A percentile compares a stretch with the other conserved stretches of the same genome.
Evolutionary conservation across 345 rosid genomes (phyloP).

Genomic region (Populus davidiana): DNA sequence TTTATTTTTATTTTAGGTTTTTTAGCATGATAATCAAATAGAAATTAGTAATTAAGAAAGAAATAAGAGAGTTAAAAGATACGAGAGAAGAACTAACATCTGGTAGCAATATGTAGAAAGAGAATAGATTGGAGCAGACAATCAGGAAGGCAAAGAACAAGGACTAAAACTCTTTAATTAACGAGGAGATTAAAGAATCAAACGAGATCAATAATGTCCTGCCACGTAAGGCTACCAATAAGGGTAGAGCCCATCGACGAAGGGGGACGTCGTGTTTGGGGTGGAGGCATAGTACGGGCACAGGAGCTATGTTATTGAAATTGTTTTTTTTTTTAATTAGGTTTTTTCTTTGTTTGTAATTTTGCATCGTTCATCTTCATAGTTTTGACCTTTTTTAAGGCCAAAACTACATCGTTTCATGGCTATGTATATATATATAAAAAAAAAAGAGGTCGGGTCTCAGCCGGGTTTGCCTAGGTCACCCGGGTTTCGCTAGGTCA

Average conservation of each 20-base stretch:
- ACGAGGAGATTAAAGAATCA: too few relatives aligned
- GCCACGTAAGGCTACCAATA: constrained; percentile 51
- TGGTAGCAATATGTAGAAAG: not conserved
- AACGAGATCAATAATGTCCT: too few relatives aligned
- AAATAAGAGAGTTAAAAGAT: not conserved
- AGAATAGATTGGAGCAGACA: not conserved
- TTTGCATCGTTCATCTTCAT: too few relatives aligned
- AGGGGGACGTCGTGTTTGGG: not conserved
- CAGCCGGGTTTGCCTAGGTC: fast-evolving
- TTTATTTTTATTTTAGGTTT: too few relatives aligned
- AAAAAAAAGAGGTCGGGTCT: too few relatives aligned
- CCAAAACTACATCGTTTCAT: too few relatives aligned
- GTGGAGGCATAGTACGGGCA: constrained; percentile 73
- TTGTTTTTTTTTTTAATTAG: not conserved
- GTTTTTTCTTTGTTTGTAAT: too few relatives aligned
- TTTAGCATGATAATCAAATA: not conserved
- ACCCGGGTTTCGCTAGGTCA: fast-evolving
- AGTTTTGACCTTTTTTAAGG: fast-evolving
- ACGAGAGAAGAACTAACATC: not conserved
- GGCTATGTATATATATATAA: too few relatives aligned
- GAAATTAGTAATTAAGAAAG: not conserved
- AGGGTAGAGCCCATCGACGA: not conserved
- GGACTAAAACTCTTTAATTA: too few relatives aligned
- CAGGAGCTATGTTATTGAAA: constrained; percentile 50
- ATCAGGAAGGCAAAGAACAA: not conserved